phyloP scores from a whole-genome alignment of 2,329 filamentous ascomycete genomes.

The Fusarium clavum region DNA sequence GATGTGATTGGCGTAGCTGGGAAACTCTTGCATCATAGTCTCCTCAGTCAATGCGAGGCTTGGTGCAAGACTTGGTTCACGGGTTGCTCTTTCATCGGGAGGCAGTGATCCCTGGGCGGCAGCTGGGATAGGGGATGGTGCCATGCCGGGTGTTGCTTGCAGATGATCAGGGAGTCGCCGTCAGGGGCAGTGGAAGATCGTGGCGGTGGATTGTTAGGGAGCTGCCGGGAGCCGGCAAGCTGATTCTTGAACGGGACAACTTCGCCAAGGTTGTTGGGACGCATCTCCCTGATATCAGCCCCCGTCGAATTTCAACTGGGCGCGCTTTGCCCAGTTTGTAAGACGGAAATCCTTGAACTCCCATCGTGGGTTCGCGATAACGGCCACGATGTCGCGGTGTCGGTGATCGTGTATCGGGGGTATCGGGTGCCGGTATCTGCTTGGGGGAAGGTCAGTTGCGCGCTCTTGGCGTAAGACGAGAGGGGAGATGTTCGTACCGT shows the following conservation, averaged over 20 bases:
- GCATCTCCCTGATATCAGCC: not conserved
- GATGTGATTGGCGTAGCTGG: not conserved
- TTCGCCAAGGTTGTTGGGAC: not conserved
- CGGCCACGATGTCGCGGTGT: not conserved
- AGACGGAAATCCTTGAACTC: not conserved
- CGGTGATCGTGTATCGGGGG: too few species aligned
- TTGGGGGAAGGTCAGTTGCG: not conserved
- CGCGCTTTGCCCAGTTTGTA: not conserved
- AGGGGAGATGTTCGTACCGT: not conserved
- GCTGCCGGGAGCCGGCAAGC: not conserved
- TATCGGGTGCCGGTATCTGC: not conserved
- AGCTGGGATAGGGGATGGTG: accelerated
- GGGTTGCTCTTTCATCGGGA: accelerated
- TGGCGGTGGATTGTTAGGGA: not conserved
- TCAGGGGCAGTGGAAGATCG: not conserved
- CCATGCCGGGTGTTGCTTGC: accelerated
- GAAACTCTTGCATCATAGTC: not conserved
- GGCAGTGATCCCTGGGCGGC: accelerated
- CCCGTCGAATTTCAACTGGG: accelerated
- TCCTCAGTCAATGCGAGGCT: not conserved
- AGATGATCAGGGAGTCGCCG: not conserved
- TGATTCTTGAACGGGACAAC: not conserved
- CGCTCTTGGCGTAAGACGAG: not conserved
- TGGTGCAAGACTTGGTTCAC: not conserved
- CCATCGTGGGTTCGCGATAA: not conserved